Evolutionary conservation across 2,329 filamentous ascomycete species (phyloP), one percentile per base, ranked within the genome.

Genomic region (Exophiala lecanii-corni): DNA sequence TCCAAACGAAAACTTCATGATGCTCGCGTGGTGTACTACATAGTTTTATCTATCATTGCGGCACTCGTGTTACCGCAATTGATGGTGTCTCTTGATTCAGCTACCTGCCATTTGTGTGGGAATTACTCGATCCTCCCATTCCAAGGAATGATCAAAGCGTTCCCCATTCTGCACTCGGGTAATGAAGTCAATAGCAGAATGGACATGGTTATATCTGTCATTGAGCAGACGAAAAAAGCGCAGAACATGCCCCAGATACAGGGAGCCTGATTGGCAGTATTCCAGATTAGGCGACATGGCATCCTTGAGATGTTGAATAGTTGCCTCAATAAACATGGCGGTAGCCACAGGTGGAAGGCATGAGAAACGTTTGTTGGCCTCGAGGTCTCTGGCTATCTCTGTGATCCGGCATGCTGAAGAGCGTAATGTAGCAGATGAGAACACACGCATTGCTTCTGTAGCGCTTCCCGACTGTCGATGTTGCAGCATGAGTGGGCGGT

Each of bases 151-250:
- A 33, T 33, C 30, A 33, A 33, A 33, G 30, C 15, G 30, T 15
- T 33, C 30, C 30, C 30, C 30, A 15, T 33, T 33, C 30, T 33
- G 7, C 30, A 33, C 30, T n/a, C 30, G 30, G 30, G 7, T 33
- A 33, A 33, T 33, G 30, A 33, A 33, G 30, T 33, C 30, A 17
- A 33, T 33, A 13, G 30, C 30, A 33, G 30, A 13, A 33, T 33
- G 30, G 13, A 33, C 30, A 33, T 33, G 30, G 30, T 33, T 33
- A 13, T 33, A 33, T 33, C 30, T n/a, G 30, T 33, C 30, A 33
- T n/a, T 33, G 30, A 33, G 30, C 30, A 33, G 13, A 33, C 30
- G 30, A 33, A 33, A 33, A 33, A 33, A 7, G 30, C 30, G 30
- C 30, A 33, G 30, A 33, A 33, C 30, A 13, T 33, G 30, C 30